Evolutionary conservation across 352 stramenopile genomes (phyloP), one percentile per base, ranked within the genome.

Genomic region (Phytophthora hybrid): DNA sequence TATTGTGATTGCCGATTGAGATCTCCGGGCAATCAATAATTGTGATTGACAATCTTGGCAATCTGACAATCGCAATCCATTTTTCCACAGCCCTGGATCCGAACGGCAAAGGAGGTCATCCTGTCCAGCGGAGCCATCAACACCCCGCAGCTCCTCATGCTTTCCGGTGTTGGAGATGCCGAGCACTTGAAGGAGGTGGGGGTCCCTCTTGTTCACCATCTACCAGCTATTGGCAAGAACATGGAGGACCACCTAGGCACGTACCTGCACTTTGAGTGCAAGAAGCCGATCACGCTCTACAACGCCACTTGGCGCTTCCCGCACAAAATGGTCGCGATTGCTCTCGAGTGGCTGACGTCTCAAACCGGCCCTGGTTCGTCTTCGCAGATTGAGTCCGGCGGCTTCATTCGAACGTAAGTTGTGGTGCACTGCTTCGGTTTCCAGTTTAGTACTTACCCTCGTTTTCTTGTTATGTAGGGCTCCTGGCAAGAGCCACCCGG

Each of bases 241-340:
- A 89, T 96, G 81, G 88, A 96, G 66, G 90, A 96, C 58, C 90
- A 96, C 63, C 56, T 96, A 29, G 90, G 93, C 18, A 74, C 91
- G 37, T 94, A 96, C 71, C 74, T 97, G 31, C 87, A 96, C 61
- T 96, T 93, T 76, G 52, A 79, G 55, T 95, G 86, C 78, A 93
- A 90, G 46, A 85, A 96, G 76, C 89, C 89, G n/a, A 93, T 96
- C 59, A 96, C 88, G 47, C 85, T 97, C 14, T 90, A 96, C 76
- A 91, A 94, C 54, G 85, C 90, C 6, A 94, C 87, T 19, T 91
- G 82, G 76, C 87, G 87, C 54, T 94, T 93, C 70, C 88, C 88
- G 1, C 87, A 95, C 76, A 93, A 94, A 46, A 92, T 94, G 85
- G 69, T 92, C n/a, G 63, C 63, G 49, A 94, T 95, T 56, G 88